Base-by-base conservation (phyloP, 805 yeast genomes). In the Saturnispora sanitii region DNA sequence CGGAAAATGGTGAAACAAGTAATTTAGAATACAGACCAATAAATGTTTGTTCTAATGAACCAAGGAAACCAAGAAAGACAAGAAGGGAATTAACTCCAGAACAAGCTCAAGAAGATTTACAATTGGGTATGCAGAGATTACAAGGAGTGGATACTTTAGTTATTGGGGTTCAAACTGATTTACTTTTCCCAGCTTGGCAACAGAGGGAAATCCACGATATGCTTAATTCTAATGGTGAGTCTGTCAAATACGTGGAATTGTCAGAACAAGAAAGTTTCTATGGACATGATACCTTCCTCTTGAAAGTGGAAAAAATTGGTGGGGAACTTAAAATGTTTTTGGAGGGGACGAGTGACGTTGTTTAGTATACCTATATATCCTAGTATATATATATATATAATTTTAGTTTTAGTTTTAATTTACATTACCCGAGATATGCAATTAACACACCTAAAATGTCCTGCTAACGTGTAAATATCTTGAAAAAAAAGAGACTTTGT, bases 101-200 rank as follows among this genome's bases (percentile, higher is more conserved):
- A 40, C 81, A 77, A 44, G 66, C 81, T 2, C 61, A 65, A 17
- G 55, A 61, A 4, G 96, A 88, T 56, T 65, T 88, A 31, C 60
- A 67, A 18, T 60, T 65, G 16, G 96, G 96, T 2, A 63, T 88
- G 67, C 52, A 56, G 23, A 72, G 73, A 21, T 64, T 88, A 42
- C 67, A 80, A 1, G 67, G 78, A 47, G 75, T 77, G 45, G 77
- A 82, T 26, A 69, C 83, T 3, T 65, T 88, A 42, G 84, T 88
- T 4, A 71, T 88, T 39, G 96, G 96, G 9, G 96, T 87, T n/a
- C 92, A 84, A 55, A 80, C 92, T 1, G 96, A 88, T 57, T 82
- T 83, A 31, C 67, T 88, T 38, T 88, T 88, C 67, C 96, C 96
- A 1, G 84, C 80, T 28, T 85, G 95, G 95, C 96, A 88, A 64